These are phyloP conservation scores for Thelonectria discophora DNA, from an alignment of 2,329 filamentous ascomycete genomes.

Conservation along the genomic window DNA sequence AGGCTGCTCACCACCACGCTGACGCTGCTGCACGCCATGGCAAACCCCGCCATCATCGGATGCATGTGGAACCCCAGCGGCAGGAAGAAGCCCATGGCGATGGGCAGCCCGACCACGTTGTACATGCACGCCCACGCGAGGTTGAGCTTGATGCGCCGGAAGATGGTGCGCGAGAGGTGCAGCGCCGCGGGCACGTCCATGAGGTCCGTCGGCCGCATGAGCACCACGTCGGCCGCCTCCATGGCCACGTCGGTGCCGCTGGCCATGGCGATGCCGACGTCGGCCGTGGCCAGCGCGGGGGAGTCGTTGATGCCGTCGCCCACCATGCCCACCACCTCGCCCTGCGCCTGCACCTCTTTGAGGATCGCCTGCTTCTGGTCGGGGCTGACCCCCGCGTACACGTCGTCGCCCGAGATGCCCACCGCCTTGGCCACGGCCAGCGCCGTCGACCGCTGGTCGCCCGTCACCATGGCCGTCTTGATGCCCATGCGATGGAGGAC, in stretches of 20 bases:
- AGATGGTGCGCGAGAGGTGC: slow-evolving; percentile 83
- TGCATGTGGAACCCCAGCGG: slow-evolving; percentile 89
- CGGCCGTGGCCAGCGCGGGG: slow-evolving; percentile 89
- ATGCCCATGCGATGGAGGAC: slow-evolving; percentile 87
- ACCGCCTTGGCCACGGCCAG: slow-evolving; percentile 83
- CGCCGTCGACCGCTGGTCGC: slow-evolving; percentile 87
- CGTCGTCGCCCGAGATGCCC: slow-evolving; percentile 78
- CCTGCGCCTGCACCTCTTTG: slow-evolving; percentile 75
- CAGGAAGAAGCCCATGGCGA: slow-evolving; percentile 96
- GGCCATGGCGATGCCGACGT: slow-evolving; percentile 91
- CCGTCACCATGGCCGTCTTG: slow-evolving; percentile 90
- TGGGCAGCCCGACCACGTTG: slow-evolving; percentile 89
- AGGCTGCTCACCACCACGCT: slow-evolving; percentile 88
- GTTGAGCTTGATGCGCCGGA: slow-evolving; percentile 92
- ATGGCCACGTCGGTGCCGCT: slow-evolving; percentile 96
- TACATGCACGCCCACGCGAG: slow-evolving; percentile 92
- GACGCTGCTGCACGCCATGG: slow-evolving; percentile 91
- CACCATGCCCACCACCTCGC: slow-evolving; percentile 91
- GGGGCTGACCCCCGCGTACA: slow-evolving; percentile 88
- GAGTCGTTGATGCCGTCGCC: slow-evolving; percentile 99
- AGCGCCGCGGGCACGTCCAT: slow-evolving; percentile 92
- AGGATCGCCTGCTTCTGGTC: slow-evolving; percentile 92
- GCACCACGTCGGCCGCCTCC: slow-evolving; percentile 94
- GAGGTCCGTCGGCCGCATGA: slow-evolving; percentile 92
- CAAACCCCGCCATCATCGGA: slow-evolving; percentile 92